Evolutionary conservation across 371 early-diverging fungal genomes (phyloP), one percentile per base, ranked within the genome.

Genomic region (Entomophthora muscae): DNA sequence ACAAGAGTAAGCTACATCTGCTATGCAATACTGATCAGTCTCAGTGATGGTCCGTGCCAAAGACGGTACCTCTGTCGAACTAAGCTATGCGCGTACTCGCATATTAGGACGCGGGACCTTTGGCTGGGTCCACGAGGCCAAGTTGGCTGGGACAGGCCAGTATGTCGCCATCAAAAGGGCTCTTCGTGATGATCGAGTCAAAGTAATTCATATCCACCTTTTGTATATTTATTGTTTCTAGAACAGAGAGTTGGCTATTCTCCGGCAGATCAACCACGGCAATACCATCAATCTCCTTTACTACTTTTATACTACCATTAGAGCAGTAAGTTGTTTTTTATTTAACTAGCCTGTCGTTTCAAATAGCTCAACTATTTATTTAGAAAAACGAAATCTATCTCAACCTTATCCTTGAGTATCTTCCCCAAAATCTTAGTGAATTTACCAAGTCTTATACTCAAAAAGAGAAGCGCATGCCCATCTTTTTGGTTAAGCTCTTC

Each of bases 391-490:
- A 95, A 66, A 82, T 93, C 24, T 95, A 86, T 71, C 80, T 95
- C 58, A 93, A 93, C 70, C 77, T 95, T 61, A 88, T 92, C 27
- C 78, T 95, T 54, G 95, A 95, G 68, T 95, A 79, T 66, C 81
- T 94, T 26, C 95, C 95, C 21, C 93, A 95, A 71, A 95, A 94
- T 3, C 84, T 95, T 42, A 92, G 90, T 73, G 76, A 91, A n/a
- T 90, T 87, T 24, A 83, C 86, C 33, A 81, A 93, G 53, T 86
- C 90, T 65, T 91, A 86, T 69, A 77, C 89, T 54, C 90, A 90
- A 75, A 74, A 78, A 60, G 93, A 89, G 76, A 92, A 93, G 72
- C 74, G 81, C 21, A 91, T 97, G 80, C 96, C 98, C 10, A 84
- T 86, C 78, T 75, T 91, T 23, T 81, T 81, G 57, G 67, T 70